A percentile compares a stretch with the other conserved stretches of the same genome.
Evolutionary conservation across 2,329 filamentous ascomycete species (phyloP).

Genomic region (Calycina marina): DNA sequence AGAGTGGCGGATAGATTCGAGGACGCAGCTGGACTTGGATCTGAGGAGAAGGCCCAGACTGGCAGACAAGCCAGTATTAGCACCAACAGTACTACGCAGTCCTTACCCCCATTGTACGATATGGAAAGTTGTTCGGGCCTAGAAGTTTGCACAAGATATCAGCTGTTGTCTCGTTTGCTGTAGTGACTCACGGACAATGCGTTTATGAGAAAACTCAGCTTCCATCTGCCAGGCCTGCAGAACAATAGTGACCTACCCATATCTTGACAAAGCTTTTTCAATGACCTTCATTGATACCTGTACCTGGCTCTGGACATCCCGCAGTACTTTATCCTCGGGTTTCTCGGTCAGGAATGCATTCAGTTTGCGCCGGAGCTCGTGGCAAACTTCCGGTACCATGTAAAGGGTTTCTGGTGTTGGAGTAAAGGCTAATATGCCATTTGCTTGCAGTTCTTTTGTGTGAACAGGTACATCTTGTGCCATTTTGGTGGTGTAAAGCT

Average conservation of each 20-base stretch:
- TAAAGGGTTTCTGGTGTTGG: no score
- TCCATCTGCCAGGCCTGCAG: neutral
- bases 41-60: neutral
- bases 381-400: no score
- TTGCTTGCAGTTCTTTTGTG: no score
- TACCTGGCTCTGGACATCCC: slow-evolving; percentile 54
- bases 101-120: slow-evolving; percentile 96
- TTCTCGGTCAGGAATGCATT: slow-evolving; percentile 19
- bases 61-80: neutral
- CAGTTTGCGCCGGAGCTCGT: slow-evolving; percentile 13
- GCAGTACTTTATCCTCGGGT: slow-evolving; percentile 13
- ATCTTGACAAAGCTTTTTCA: slow-evolving; percentile 57
- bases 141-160: slow-evolving; percentile 4
- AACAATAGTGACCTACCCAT: slow-evolving; percentile 43
- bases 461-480: no score
- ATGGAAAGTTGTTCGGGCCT: slow-evolving; percentile 70
- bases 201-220: no score
- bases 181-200: no score
- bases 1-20: neutral
- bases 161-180: neutral
- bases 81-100: slow-evolving; percentile 75
- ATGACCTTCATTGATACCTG: slow-evolving; percentile 59
- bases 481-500: no score
- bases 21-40: neutral
- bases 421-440: no score